These are phyloP conservation scores for Pugionium dolabratum DNA, from an alignment of 345 rosid genomes.

Conservation along the genomic window DNA sequence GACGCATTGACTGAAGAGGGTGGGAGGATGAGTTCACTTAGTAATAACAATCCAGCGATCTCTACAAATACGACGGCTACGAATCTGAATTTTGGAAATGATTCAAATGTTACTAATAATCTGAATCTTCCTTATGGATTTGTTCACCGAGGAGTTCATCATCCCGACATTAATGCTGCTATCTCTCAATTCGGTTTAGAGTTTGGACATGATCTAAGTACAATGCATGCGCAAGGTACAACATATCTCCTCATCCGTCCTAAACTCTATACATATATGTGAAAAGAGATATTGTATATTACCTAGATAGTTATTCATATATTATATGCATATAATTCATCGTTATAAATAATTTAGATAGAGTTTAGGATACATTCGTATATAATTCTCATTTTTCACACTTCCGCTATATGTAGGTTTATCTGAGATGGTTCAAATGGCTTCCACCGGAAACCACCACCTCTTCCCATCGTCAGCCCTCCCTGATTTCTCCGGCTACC, in stretches of 20 bases:
- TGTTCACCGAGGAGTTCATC: constrained; percentile 50
- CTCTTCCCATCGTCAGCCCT: constrained; percentile 52
- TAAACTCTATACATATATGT: too few relatives aligned
- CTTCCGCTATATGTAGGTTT: constrained; percentile 31
- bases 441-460: constrained; percentile 45
- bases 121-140: constrained; percentile 55
- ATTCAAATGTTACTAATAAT: constrained; percentile 27
- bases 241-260: background rate
- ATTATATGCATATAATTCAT: too few relatives aligned
- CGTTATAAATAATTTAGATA: too few relatives aligned
- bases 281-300: too few relatives aligned
- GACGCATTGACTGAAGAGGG: constrained; percentile 90
- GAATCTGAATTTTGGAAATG: constrained; percentile 63
- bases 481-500: constrained; percentile 46
- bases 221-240: constrained; percentile 45
- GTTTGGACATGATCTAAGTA: constrained; percentile 50
- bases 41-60: constrained; percentile 24
- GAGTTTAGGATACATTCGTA: background rate
- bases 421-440: constrained; percentile 64
- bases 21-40: constrained; percentile 57
- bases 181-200: constrained; percentile 53
- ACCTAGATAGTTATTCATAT: too few relatives aligned
- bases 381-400: background rate
- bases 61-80: constrained; percentile 20
- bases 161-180: constrained; percentile 43